Evolutionary conservation across 768 basidiomycete species (phyloP), one percentile per base, ranked within the genome.

Genomic region (Cantharellus cinnabarinus): DNA sequence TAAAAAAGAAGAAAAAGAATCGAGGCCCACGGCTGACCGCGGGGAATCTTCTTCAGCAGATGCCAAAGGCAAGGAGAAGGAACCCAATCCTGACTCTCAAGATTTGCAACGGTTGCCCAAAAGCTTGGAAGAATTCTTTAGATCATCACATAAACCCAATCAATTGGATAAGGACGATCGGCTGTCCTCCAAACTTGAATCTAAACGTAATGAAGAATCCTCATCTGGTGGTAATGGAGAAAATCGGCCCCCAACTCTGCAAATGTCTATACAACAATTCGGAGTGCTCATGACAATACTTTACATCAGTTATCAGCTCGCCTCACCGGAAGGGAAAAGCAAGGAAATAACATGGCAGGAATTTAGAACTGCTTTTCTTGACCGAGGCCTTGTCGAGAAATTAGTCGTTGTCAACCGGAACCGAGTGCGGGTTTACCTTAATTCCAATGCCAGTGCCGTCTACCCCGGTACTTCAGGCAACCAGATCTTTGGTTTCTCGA

Each of bases 321-420:
- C 73, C 0, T 72, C 77, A 3, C 68, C 72, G 5, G 57, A 56
- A 0, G 71, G 73, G 35, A 42, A 41, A 5, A 79, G 84, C 1
- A 80, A 85, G 61, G 95, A 99, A 72, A 98, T 99, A 64, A 99
- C 95, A 63, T 99, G 95, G 94, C 93, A 97, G 71, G 95, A 98
- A 71, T 99, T 99, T 75, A 82, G 91, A 57, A 93, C 89, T 51
- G 89, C 90, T 5, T 89, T 99, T 75, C 83, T 99, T 52, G 85
- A 94, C 71, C 91, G 93, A 68, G 94, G 90, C 50, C 79, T 97
- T 58, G 94, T 99, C 42, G 91, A 97, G 64, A 90, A 82, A 66
- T 81, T 98, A 60, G 78, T 81, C 58, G 94, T 98, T 61, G 78
- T 97, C 67, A 98, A 97, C 69, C 80, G 89, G 38, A 79, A 79